Base-by-base conservation (phyloP, 805 yeast genomes). In the Monosporozyma servazzii region DNA sequence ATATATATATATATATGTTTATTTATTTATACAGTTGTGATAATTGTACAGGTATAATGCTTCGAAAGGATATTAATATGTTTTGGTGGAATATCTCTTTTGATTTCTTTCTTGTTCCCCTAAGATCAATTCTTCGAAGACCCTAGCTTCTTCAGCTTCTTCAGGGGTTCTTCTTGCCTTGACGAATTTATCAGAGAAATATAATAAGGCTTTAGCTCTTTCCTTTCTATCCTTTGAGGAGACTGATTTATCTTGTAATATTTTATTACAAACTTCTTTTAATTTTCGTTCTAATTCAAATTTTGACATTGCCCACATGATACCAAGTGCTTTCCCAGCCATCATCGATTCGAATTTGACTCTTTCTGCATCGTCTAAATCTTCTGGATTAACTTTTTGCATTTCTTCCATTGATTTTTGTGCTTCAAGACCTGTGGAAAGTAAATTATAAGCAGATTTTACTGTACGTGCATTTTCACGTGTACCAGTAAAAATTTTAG, bases 271-370 rank as follows among this genome's bases (percentile, higher is more conserved):
- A 9, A 89, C 89, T 31, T 84, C 90, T 47, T 93, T 79, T 49
- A 86, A 64, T n/a, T 86, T 82, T 29, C 84, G 75, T 53, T 84
- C 83, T 50, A 90, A 82, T 71, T 93, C 99, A 68, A 81, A 84
- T 58, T 86, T 82, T 20, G 96, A 88, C 40, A 95, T 87, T 21
- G 87, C 86, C 99, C 99, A 93, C 18, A 96, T 95, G 1, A 96
- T 89, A 7, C 93, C 91, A 48, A 93, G 75, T 21, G 93, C 79
- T 66, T 91, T 93, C 23, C 99, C 98, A 50, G 88, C 82, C 55
- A 91, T 77, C 51, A 79, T 71, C 48, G 88, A 78, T 62, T 91
- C 96, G 70, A 86, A 79, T 63, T 88, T 93, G 1, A 82, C 88
- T 55, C 80, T 78, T 59, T 79, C 77, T 50, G 78, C 84, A 6